A percentile compares a stretch with the other conserved stretches of the same genome.
Conservation (phyloP, 2,329 filamentous ascomycete species). For the Talaromyces sp. region DNA sequence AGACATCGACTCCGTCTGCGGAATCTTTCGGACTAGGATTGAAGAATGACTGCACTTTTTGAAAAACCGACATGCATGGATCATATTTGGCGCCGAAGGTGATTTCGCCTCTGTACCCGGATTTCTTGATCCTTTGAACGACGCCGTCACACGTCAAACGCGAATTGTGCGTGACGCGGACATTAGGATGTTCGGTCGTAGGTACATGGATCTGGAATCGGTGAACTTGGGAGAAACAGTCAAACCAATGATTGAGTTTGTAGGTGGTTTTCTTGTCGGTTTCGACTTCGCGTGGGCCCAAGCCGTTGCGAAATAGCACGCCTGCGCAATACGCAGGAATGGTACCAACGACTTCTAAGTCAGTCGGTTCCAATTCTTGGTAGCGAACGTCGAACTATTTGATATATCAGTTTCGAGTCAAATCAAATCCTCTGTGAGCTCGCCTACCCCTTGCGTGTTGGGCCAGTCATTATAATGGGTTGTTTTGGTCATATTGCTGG, state of each 20-base stretch:
- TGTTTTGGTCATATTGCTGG: not conserved
- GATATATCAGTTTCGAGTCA: constrained; percentile 14
- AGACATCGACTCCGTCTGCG: constrained; percentile 53
- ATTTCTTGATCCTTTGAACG: constrained; percentile 58
- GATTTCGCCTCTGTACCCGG: constrained; percentile 55
- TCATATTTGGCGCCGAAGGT: constrained; percentile 71
- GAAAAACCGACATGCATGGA: constrained; percentile 69
- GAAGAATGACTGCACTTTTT: constrained; percentile 66
- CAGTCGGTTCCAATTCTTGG: constrained; percentile 63
- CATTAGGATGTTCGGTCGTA: constrained; percentile 27
- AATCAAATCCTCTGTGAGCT: not conserved
- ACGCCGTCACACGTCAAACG: constrained; percentile 63
- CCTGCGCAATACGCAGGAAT: constrained; percentile 72
- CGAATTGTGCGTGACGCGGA: constrained; percentile 66
- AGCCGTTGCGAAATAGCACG: constrained; percentile 69
- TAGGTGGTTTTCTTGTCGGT: constrained; percentile 58
- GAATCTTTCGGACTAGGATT: constrained; percentile 23
- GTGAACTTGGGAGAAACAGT: constrained; percentile 69
- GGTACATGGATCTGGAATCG: constrained; percentile 64
- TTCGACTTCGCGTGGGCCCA: constrained; percentile 62
- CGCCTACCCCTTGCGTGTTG: constrained; percentile 49
- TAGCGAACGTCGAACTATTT: constrained; percentile 64
- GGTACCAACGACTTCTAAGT: constrained; percentile 59
- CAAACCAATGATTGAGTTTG: constrained; percentile 73
- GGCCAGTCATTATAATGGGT: constrained; percentile 47